Conservation (phyloP, 768 basidiomycete species). For the Cystofilobasidium bisporidii region DNA sequence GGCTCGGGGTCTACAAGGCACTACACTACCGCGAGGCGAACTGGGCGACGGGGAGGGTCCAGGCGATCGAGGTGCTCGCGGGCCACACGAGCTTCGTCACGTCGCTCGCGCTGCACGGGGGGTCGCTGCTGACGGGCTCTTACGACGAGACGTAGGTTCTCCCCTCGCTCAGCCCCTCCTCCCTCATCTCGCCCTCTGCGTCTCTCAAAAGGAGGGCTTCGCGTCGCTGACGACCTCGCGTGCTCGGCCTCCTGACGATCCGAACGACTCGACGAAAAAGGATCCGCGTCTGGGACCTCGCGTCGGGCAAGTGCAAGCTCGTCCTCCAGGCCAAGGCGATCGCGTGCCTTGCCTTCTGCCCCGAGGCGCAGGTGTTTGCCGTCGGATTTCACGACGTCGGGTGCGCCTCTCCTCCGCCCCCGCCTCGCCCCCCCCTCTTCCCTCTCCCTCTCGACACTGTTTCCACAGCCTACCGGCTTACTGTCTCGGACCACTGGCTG, state of each 20-base stretch:
- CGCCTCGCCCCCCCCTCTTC: too few species aligned
- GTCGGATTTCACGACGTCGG: constrained; percentile 89
- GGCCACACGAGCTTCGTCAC: constrained; percentile 86
- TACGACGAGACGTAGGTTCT: constrained; percentile 56
- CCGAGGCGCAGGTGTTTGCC: constrained; percentile 80
- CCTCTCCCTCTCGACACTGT: too few species aligned
- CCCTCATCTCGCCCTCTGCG: too few species aligned
- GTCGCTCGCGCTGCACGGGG: constrained; percentile 59
- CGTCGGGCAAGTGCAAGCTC: constrained; percentile 41
- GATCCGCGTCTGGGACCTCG: constrained; percentile 84
- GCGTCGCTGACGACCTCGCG: too few species aligned
- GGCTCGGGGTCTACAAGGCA: constrained; percentile 49
- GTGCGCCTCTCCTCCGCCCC: constrained; percentile 45
- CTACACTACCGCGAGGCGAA: constrained; percentile 79
- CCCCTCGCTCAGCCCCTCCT: constrained; percentile 5
- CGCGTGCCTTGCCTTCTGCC: constrained; percentile 76
- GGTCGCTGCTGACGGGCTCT: constrained; percentile 74
- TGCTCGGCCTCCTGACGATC: neutral
- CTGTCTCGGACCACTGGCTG: neutral
- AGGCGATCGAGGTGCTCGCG: constrained; percentile 62
- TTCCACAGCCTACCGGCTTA: neutral
- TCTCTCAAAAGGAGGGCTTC: too few species aligned
- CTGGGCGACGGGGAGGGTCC: constrained; percentile 64
- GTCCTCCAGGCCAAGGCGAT: constrained; percentile 55
- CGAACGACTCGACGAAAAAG: too few species aligned